These are phyloP conservation scores for Pseudocercospora ulei DNA, from an alignment of 2,329 filamentous ascomycete species.

Conservation along the genomic window DNA sequence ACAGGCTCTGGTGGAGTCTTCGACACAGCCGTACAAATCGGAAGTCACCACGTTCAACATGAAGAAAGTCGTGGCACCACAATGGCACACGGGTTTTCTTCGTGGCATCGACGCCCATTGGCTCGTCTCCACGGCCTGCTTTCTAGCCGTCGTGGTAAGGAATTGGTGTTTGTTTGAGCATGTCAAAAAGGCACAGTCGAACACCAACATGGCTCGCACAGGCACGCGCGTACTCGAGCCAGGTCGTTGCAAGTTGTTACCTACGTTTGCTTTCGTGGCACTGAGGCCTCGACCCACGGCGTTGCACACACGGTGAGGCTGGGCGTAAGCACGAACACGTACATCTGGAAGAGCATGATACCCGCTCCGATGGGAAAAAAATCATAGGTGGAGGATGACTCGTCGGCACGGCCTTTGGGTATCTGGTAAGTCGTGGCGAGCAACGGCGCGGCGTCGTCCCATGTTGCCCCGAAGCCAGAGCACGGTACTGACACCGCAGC, in stretches of 20 bases:
- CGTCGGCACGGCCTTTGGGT: constrained; percentile 45
- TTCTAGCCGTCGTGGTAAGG: constrained; percentile 37
- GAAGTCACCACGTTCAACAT: constrained; percentile 42
- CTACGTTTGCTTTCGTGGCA: constrained; percentile 21
- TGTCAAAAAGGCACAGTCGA: not conserved
- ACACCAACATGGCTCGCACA: not conserved
- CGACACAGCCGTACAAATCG: constrained; percentile 37
- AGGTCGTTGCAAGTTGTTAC: constrained; percentile 48
- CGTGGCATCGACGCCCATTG: constrained; percentile 48
- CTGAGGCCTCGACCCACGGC: constrained; percentile 45
- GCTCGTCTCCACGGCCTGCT: constrained; percentile 49
- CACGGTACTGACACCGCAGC: constrained; percentile 9
- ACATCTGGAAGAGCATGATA: constrained; percentile 51
- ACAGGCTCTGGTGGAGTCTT: constrained; percentile 30
- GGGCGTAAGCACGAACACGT: constrained; percentile 23
- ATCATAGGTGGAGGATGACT: constrained; percentile 47
- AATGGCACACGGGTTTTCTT: constrained; percentile 48
- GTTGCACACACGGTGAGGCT: constrained; percentile 51
- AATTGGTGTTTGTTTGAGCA: not conserved
- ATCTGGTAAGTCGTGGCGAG: constrained; percentile 30
- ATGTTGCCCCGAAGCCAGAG: not conserved
- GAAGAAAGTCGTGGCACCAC: constrained; percentile 43
- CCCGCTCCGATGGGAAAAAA: constrained; percentile 47
- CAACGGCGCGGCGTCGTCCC: not conserved
- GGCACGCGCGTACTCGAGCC: constrained; percentile 45